Evolutionary conservation across 768 basidiomycete species (phyloP), one percentile per base, ranked within the genome.

Genomic region (Stropharia rugosoannulata): DNA sequence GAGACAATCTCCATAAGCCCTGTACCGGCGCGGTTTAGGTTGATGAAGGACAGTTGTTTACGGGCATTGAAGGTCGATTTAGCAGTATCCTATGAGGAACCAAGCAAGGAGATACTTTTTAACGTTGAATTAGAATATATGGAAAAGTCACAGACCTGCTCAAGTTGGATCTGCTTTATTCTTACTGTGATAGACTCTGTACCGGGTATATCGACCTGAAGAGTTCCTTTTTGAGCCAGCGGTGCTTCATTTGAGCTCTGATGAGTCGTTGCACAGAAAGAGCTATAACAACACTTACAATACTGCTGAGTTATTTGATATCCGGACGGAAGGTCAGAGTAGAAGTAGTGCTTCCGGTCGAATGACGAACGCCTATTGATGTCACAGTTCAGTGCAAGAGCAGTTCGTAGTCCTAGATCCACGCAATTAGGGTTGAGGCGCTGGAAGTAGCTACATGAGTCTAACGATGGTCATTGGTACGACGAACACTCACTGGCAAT

Each of bases 301-400:
- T 98, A 97, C 59, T 93, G 90, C 67, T 98, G 95, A 0, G 95
- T 99, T 59, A 99, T 96, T 72, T 99, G 97, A 70, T 95, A 98
- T 0, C 96, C 96, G 4, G 89, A 80, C 0, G 97, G 95, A 36
- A 97, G 80, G 70, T 98, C 97, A 4, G 92, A 82, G 66, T 99
- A 98, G 70, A 98, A 98, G 68, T 99, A 99, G 68, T 98, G 97
- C 68, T 99, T 99, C 61, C 97, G 79, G 70, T 98, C 97, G 63
- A 98, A 98, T 0, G 90, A 80, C 0, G 93, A 96, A 16, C 80
- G 77, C 0, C 61, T 60, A 59, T 90, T 90, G 49, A 96, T 77
- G 4, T 79, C 60, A 11, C 85, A 76, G 35, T 81, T 71, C 19
- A 98, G 77, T 4, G 95, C 95, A 1, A 95, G 64, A 0, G 95